Evolutionary conservation across 2,329 filamentous ascomycete species (phyloP).

Genomic region (Ceratocystis harringtonii): DNA sequence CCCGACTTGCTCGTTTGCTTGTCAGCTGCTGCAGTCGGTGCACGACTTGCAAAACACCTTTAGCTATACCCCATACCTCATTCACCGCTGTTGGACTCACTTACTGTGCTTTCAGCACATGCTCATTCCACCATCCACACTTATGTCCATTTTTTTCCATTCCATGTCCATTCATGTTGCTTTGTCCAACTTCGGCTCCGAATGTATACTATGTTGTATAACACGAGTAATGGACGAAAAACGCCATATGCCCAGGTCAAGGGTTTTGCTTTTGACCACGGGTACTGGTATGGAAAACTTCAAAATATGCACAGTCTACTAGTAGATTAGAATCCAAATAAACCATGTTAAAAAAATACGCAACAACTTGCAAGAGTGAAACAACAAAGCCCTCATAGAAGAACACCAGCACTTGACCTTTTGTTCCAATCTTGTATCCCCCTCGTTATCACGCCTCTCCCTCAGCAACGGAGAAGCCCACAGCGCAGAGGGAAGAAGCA

Average conservation of each 20-base stretch:
- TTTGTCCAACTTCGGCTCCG: not conserved
- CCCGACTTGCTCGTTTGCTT: not conserved
- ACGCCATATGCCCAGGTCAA: not conserved
- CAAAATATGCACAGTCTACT: not conserved
- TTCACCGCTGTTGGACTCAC: not conserved
- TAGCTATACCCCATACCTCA: not conserved
- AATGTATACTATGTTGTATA: not conserved
- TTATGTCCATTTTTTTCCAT: not conserved
- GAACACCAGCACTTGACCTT: too few species aligned
- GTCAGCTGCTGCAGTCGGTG: not conserved
- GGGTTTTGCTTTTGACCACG: not conserved
- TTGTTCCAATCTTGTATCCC: too few species aligned
- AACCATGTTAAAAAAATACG: not conserved
- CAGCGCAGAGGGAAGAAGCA: too few species aligned
- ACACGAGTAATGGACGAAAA: not conserved
- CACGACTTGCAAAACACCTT: not conserved
- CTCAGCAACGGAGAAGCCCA: too few species aligned
- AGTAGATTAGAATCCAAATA: not conserved
- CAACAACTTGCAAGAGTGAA: not conserved
- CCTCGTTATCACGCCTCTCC: too few species aligned
- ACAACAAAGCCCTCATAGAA: too few species aligned
- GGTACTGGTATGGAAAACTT: not conserved
- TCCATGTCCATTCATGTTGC: not conserved
- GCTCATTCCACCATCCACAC: not conserved
- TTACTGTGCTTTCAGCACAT: not conserved